Base-by-base conservation (phyloP, 1,284 basidiomycete species). In the Cutaneotrichosporon cyanovorans region DNA sequence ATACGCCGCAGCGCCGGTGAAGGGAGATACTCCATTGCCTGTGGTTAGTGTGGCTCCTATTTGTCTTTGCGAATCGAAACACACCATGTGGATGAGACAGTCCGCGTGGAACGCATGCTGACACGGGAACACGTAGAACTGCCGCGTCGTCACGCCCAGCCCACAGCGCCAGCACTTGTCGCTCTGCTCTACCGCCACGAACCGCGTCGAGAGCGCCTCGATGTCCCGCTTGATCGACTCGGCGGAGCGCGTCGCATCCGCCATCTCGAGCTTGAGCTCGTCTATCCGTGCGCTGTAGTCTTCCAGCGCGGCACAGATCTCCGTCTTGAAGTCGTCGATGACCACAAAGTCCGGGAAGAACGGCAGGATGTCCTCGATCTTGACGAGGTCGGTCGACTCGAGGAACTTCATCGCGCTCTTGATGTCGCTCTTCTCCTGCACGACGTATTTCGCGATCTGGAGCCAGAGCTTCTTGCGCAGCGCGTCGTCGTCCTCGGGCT, bases 321-420 rank as follows among this genome's bases (percentile, higher is more conserved):
- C 92, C 59, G 93, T 87, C 71, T 98, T 98, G 79, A 98, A 98
- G 66, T 97, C 92, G 68, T 98, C 95, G 59, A 99, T 97, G 55
- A 98, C 89, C 12, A 93, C 90, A 70, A 99, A 99, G 73, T 98
- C 93, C 2, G 95, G 93, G 81, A 99, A 98, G 81, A 97, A 98
- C 3, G 95, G 95, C 20, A 99, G 74, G 45, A 98, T 93, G 65
- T 99, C 95, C 69, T 99, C 95, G 56, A 99, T 93, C 72, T 96
- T 93, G 63, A 99, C 81, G 22, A 97, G 74, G 60, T 91, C 85
- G 0, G 93, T 95, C 50, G 87, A 85, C 62, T 95, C 88, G 54
- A 98, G 75, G 75, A 98, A 97, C 30, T 79, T 81, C 88, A 98
- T 97, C 15, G 93, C 95, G 42, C 91, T 83, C 75, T 96, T 95